Evolutionary conservation across 768 basidiomycete genomes (phyloP), one percentile per base, ranked within the genome.

Genomic region (Pisolithus albus): DNA sequence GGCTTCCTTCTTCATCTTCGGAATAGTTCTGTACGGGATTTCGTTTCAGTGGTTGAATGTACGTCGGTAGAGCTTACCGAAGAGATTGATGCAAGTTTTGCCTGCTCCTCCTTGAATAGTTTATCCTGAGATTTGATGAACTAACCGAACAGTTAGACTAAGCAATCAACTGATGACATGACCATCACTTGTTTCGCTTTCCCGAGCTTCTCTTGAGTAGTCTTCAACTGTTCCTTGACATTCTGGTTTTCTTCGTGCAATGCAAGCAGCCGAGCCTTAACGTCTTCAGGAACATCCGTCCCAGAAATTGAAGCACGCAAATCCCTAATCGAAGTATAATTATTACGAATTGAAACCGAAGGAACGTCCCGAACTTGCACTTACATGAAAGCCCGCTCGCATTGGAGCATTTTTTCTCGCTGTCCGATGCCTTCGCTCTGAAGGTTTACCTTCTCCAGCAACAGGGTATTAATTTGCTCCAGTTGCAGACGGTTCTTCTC

Each of bases 121-220:
- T 87, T 88, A 70, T 96, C 92, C 66, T 95, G 93, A 30, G 83
- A 78, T 64, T 91, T 92, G 72, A 97, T 92, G 68, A 95, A 93
- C 89, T 94, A 60, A 18, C 49, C 18, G 15, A 51, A 21, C n/a
- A 37, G 53, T 38, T 15, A 34, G 21, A 46, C 21, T 9, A 18
- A 36, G 2, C 8, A 19, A 34, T 50, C 6, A 37, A 7, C 26
- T 16, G 9, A 34, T 10, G 23, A 53, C 7, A 15, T n/a, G 15
- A 26, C 24, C n/a, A 73, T 51, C 64, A 89, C 89, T 61, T 78
- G 74, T 59, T 83, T 84, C 5, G 92, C 91, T 64, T 92, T 92
- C 54, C 72, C 64, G 40, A 97, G 74, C 64, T 92, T 92, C 55
- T 90, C 88, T 51, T 82, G 79, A 0, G 76, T 64, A 1, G 80